Percentiles rank a stretch among this genome's conserved stretches.
phyloP scores from a whole-genome alignment of 2,329 filamentous ascomycete species.

The Hypoxylon sp. region DNA sequence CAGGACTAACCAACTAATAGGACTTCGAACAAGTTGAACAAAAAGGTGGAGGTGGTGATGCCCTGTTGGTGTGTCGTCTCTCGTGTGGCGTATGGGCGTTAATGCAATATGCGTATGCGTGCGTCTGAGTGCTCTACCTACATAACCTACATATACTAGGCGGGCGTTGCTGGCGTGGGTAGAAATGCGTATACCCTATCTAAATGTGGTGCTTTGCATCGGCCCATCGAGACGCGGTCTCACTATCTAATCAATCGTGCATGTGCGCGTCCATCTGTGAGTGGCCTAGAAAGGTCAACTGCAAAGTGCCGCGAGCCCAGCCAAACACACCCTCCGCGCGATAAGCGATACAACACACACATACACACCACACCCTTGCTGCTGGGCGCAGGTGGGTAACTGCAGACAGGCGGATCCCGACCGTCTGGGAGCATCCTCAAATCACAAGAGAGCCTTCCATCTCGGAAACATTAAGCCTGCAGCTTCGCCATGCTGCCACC shows the following conservation, averaged over 20 bases:
- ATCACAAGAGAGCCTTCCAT: slow-evolving; percentile 33
- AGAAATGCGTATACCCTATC: slow-evolving; percentile 4
- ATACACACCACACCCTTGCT: slow-evolving; percentile 22
- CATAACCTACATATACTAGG: background rate
- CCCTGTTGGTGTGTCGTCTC: slow-evolving; percentile 11
- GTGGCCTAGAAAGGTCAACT: slow-evolving; percentile 40
- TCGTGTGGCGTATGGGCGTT: slow-evolving; percentile 22
- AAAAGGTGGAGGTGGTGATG: slow-evolving; percentile 13
- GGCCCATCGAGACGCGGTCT: slow-evolving; percentile 36
- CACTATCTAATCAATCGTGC: slow-evolving; percentile 46
- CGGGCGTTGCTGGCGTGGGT: slow-evolving; percentile 15
- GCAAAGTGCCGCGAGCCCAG: slow-evolving; percentile 30
- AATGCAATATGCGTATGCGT: slow-evolving; percentile 25
- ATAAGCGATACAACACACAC: slow-evolving; percentile 39
- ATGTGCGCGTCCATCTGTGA: slow-evolving; percentile 41
- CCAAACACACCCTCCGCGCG: slow-evolving; percentile 40
- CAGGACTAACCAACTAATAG: slow-evolving; percentile 3
- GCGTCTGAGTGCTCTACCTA: background rate
- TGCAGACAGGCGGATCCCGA: slow-evolving; percentile 42
- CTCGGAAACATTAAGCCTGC: slow-evolving; percentile 34
- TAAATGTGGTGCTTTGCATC: slow-evolving; percentile 44
- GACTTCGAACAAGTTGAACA: background rate
- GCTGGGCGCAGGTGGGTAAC: slow-evolving; percentile 36
- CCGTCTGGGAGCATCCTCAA: slow-evolving; percentile 37
- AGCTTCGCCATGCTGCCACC: slow-evolving; percentile 32